Percentiles rank a stretch among this genome's conserved stretches.
These are phyloP conservation scores for Cystobasidiaceae sp. DNA, from an alignment of 1,284 basidiomycete species.

Conservation along the genomic window DNA sequence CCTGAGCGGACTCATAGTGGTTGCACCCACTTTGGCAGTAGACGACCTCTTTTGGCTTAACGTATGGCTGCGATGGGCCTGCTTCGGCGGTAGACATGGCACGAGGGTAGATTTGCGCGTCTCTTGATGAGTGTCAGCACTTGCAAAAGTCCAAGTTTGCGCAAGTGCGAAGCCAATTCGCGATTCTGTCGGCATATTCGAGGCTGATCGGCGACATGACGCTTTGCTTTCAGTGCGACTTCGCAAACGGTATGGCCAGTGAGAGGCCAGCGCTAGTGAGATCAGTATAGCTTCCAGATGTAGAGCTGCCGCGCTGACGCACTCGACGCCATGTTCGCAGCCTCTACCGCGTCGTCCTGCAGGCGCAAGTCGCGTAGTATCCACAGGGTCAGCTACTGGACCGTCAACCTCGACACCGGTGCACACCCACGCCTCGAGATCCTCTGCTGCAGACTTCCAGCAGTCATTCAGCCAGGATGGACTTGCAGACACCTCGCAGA, in stretches of 20 bases:
- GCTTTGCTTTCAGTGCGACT: too few species aligned
- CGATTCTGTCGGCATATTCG: too few species aligned
- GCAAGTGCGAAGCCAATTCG: too few species aligned
- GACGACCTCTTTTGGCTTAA: slow-evolving; percentile 7
- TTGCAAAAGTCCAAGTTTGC: too few species aligned
- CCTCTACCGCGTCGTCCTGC: slow-evolving; percentile 11
- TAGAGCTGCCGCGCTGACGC: neutral
- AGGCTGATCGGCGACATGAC: neutral
- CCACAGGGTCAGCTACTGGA: slow-evolving; percentile 8
- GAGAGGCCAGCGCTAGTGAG: slow-evolving; percentile 13
- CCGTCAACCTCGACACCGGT: slow-evolving; percentile 20
- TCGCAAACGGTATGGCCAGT: neutral
- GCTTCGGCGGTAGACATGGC: neutral
- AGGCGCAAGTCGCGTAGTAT: slow-evolving; percentile 9
- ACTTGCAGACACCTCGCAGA: neutral
- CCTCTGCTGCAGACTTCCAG: neutral
- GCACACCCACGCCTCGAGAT: neutral
- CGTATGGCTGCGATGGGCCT: slow-evolving; percentile 8
- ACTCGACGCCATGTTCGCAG: slow-evolving; percentile 1
- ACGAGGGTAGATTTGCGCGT: neutral
- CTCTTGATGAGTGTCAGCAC: too few species aligned
- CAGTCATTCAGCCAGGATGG: slow-evolving; percentile 6
- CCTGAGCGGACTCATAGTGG: neutral
- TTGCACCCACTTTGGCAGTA: slow-evolving; percentile 18
- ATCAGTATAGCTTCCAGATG: too few species aligned